These are phyloP conservation scores for Zychaea mexicana DNA, from an alignment of 371 early-diverging fungal species.

Conservation along the genomic window DNA sequence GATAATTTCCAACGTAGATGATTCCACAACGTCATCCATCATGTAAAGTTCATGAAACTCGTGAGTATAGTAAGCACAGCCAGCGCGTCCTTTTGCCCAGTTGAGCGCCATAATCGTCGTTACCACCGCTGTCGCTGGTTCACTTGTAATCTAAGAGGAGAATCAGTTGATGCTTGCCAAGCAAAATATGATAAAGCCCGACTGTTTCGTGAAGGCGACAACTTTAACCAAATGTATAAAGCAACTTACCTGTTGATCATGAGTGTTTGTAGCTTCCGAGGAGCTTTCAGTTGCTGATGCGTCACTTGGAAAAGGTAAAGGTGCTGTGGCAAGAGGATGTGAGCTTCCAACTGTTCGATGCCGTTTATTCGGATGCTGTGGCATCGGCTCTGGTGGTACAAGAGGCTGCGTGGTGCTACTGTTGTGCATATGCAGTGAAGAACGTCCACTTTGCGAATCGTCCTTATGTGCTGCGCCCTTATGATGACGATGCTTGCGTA, in stretches of 20 bases:
- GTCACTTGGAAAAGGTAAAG: not conserved
- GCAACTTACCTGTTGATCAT: not conserved
- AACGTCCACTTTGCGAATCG: not conserved
- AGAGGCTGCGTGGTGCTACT: not conserved
- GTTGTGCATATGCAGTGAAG: not conserved
- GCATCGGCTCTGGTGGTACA: not conserved
- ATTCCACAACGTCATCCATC: conserved; percentile 60
- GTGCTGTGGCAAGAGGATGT: not conserved
- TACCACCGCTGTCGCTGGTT: not conserved
- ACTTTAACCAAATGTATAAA: no score
- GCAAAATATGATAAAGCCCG: no score
- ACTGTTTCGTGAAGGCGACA: no score
- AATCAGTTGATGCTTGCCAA: no score
- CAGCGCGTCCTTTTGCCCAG: conserved; percentile 39
- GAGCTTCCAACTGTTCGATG: not conserved
- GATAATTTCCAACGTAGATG: conserved; percentile 33
- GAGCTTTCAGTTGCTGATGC: not conserved
- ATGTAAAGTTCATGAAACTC: conserved; percentile 44
- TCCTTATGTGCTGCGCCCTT: not conserved
- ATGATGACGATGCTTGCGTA: not conserved
- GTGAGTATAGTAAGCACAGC: conserved; percentile 56
- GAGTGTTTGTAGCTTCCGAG: not conserved
- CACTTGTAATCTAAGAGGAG: not conserved
- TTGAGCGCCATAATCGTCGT: conserved; percentile 47
- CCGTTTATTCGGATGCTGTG: conserved; percentile 1